Conservation (phyloP, 2,329 filamentous ascomycete genomes). For the Aspergillus jensenii region DNA sequence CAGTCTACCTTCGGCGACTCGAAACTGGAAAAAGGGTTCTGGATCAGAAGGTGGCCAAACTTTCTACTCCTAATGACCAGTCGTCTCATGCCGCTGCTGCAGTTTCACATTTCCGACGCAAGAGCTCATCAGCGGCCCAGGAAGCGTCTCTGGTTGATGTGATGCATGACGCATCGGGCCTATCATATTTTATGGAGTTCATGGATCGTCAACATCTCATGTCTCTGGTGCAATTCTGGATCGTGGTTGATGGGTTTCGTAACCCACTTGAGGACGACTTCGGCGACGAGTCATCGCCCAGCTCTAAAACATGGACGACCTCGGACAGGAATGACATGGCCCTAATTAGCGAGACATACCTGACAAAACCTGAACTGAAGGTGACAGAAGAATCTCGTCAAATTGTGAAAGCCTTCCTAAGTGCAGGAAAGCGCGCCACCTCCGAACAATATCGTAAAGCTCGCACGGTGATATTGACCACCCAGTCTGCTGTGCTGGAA, state of each 20-base stretch:
- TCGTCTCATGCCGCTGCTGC: slow-evolving; percentile 34
- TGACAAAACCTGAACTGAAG: slow-evolving; percentile 77
- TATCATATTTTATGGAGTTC: slow-evolving; percentile 99
- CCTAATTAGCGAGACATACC: slow-evolving; percentile 87
- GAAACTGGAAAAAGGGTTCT: slow-evolving; percentile 88
- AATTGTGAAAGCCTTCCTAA: slow-evolving; percentile 74
- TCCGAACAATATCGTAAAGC: slow-evolving; percentile 80
- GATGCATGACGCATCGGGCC: slow-evolving; percentile 81
- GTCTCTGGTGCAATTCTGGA: slow-evolving; percentile 94
- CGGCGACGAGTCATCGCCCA: slow-evolving; percentile 66
- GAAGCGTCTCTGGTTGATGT: slow-evolving; percentile 78
- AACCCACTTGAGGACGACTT: slow-evolving; percentile 88
- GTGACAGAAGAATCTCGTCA: slow-evolving; percentile 68
- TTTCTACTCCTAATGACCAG: slow-evolving; percentile 65
- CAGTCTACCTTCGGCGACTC: slow-evolving; percentile 80
- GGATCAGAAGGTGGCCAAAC: slow-evolving; percentile 81
- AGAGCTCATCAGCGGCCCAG: slow-evolving; percentile 62
- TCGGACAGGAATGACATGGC: slow-evolving; percentile 84
- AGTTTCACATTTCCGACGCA: slow-evolving; percentile 31
- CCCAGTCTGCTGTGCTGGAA: slow-evolving; percentile 80
- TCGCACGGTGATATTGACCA: slow-evolving; percentile 74
- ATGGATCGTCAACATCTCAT: slow-evolving; percentile 92
- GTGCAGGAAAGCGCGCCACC: slow-evolving; percentile 72
- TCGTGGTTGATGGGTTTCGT: slow-evolving; percentile 93
- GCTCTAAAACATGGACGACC: slow-evolving; percentile 70